phyloP scores from a whole-genome alignment of 2,329 filamentous ascomycete genomes.

The Pseudovirgaria hyperparasitica region DNA sequence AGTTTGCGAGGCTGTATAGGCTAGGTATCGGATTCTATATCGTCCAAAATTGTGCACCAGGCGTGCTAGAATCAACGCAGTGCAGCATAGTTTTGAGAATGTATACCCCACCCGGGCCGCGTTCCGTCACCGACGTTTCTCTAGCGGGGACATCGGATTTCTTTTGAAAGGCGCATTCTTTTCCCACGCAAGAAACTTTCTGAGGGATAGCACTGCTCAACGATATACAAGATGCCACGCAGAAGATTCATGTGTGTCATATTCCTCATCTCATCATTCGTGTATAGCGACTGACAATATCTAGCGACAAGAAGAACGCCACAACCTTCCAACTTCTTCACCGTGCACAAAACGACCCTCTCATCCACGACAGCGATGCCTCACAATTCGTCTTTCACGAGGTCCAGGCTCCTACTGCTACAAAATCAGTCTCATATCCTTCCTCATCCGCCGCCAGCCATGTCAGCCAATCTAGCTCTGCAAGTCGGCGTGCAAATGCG shows the following conservation, averaged over 20 bases:
- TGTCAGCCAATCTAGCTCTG: constrained; percentile 7
- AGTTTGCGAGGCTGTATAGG: too few relatives aligned
- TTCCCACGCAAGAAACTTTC: not conserved
- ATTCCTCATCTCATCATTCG: constrained; percentile 2
- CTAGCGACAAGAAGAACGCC: constrained; percentile 77
- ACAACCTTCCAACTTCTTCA: constrained; percentile 91
- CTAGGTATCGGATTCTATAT: too few relatives aligned
- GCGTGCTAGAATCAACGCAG: too few relatives aligned
- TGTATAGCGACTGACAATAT: constrained; percentile 16
- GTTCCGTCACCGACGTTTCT: too few relatives aligned
- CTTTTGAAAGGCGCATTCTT: not conserved
- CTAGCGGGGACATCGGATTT: too few relatives aligned
- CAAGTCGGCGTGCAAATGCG: too few relatives aligned
- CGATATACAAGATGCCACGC: constrained; percentile 50
- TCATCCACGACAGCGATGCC: constrained; percentile 83
- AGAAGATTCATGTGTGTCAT: constrained; percentile 58
- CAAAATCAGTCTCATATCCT: too few relatives aligned
- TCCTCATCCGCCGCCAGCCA: constrained; percentile 9
- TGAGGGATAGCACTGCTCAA: constrained; percentile 1
- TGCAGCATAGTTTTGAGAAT: too few relatives aligned
- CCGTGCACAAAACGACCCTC: constrained; percentile 91
- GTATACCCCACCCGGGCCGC: too few relatives aligned
- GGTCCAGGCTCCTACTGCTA: constrained; percentile 29
- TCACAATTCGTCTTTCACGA: constrained; percentile 85
- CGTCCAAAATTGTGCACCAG: too few relatives aligned